Evolutionary conservation across 129 eudicot genomes (phyloP).

Genomic region (Cynara cardunculus): DNA sequence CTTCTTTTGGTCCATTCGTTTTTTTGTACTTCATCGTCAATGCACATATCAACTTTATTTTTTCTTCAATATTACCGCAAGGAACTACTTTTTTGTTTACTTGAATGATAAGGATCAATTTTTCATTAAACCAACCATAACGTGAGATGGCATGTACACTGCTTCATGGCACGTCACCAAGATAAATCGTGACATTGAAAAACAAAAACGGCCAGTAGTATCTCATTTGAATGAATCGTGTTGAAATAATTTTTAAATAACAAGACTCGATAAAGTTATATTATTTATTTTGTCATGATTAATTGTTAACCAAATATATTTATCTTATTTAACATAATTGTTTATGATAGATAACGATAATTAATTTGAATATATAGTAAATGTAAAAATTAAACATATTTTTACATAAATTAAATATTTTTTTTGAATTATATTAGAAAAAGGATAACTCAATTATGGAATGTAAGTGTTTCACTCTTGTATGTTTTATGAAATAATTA

Average conservation of each 20-base stretch:
- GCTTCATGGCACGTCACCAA: neutral
- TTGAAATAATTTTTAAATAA: no score
- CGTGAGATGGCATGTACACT: neutral
- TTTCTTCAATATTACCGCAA: neutral
- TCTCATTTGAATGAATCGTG: neutral
- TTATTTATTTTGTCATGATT: no score
- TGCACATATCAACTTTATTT: no score
- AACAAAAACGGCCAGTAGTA: neutral
- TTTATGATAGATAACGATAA: neutral
- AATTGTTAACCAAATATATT: no score
- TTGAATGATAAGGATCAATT: neutral
- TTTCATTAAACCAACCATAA: neutral
- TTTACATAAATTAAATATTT: no score
- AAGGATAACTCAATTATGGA: neutral
- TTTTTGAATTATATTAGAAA: neutral
- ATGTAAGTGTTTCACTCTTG: no score
- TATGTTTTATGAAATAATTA: no score
- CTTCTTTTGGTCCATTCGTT: neutral
- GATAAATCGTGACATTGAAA: neutral
- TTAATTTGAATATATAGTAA: no score
- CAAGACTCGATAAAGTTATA: no score
- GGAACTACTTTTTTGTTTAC: neutral
- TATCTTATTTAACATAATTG: no score
- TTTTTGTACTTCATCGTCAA: neutral
- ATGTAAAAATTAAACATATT: no score